Evolutionary conservation across 1,284 basidiomycete species (phyloP), one percentile per base, ranked within the genome.

Genomic region (Leccinum pachyderme): DNA sequence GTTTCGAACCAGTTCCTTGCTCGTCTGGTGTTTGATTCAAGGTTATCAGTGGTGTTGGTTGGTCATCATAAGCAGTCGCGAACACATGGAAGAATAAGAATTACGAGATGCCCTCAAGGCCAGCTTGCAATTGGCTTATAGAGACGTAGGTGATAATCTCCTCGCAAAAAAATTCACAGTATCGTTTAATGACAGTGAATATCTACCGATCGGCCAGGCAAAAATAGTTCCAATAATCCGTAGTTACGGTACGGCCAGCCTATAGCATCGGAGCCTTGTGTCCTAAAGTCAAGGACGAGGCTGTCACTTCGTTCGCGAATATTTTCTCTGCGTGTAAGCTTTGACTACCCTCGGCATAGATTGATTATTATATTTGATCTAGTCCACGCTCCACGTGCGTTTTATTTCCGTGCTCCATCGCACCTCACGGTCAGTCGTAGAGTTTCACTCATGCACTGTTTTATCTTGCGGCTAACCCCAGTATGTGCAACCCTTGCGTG

Each of bases 11-110:
- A 57, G 22, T 48, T 48, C 18, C 18, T 18, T 18, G 18, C 18
- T 18, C 18, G 18, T 18, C 18, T 18, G 18, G 18, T 18, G 18
- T 18, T 18, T 18, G 18, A 18, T 81, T 80, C 70, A 79, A 78
- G 57, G 56, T 82, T 61, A 69, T 1, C 53, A 71, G 4, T 63
- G 67, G 31, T 61, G 63, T 27, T 81, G 79, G 80, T 51, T 73
- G 0, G 70, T 81, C n/a, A 13, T 32, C 31, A 32, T 32, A 13
- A 32, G 31, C 31, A 13, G 31, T 32, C 31, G 31, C 31, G 31
- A 32, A 32, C 31, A 32, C 31, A 32, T 32, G 31, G 31, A 13
- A 32, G 31, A 32, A 5, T 32, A 32, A 12, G 5, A 32, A 32
- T 2, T 12, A 12, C 31, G 18, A 18, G 18, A 18, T 18, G 18